Base-by-base conservation (phyloP, 768 basidiomycete species). In the Trametes punicea region DNA sequence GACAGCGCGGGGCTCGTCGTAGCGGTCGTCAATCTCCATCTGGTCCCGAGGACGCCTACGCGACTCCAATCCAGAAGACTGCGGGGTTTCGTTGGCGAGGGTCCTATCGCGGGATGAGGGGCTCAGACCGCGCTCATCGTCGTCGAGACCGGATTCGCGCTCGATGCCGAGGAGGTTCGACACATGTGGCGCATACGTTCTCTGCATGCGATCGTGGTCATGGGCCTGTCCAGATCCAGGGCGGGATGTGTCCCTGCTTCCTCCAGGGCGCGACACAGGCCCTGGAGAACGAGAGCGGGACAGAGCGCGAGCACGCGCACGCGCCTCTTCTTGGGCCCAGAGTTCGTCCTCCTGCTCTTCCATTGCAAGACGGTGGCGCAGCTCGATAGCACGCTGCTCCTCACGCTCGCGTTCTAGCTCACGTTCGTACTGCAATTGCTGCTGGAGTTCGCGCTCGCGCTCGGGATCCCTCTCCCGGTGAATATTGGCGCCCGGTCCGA, bases 21-120 rank as follows among this genome's bases (percentile, higher is more conserved):
- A 74, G 26, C 79, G 79, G 42, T 71, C 80, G 52, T 84, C 83
- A 45, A 80, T 74, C 38, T 87, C 85, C 82, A 85, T 82, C 51
- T 87, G 85, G 46, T 78, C 78, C 56, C 82, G 75, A 60, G 72
- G 75, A 53, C 85, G 77, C 66, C 84, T 87, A 67, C 81, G 79
- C 54, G 73, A 46, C 25, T 62, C 63, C 46, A 26, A n/a, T 6
- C 60, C 58, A 44, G 57, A 61, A 30, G 53, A 48, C 26, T 53
- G 57, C 20, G 59, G 51, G 41, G 51, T 41, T n/a, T 63, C 62
- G 15, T 33, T 39, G 34, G 48, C 51, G 29, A 60, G 50, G 49
- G 46, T 20, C 42, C 52, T 39, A 26, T 62, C 51, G 47, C 58
- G 53, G 53, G 58, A 18, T n/a, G 58, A 48, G 45, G 62, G 50